phyloP scores from a whole-genome alignment of 345 rosid species.

The Toxicodendron radicans region DNA sequence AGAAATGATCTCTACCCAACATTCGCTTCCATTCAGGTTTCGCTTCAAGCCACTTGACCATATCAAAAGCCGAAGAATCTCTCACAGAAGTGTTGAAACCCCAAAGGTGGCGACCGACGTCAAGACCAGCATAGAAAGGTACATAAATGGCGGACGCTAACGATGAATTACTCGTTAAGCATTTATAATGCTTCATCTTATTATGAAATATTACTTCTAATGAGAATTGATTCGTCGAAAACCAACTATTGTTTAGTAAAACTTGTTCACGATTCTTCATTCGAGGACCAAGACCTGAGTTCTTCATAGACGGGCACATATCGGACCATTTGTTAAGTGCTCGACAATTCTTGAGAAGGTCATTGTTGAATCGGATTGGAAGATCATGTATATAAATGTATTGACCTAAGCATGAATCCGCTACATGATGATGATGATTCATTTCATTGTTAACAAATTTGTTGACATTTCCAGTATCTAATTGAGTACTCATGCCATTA shows the following conservation, averaged over 20 bases:
- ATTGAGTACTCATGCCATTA: background rate
- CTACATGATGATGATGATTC: background rate
- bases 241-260: conserved; percentile 30
- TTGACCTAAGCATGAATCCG: conserved; percentile 38
- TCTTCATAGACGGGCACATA: conserved; percentile 46
- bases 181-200: conserved; percentile 51
- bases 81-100: conserved; percentile 36
- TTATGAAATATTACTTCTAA: conserved; percentile 55
- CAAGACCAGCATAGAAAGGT: conserved; percentile 56
- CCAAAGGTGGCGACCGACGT: conserved; percentile 50
- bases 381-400: conserved; percentile 49
- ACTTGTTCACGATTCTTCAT: conserved; percentile 20
- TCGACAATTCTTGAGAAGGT: conserved; percentile 39
- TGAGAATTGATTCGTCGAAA: conserved; percentile 52
- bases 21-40: conserved; percentile 50
- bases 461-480: conserved; percentile 5
- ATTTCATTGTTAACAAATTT: background rate
- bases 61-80: conserved; percentile 38
- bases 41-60: conserved; percentile 35
- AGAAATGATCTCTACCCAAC: conserved; percentile 62
- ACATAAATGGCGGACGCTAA: conserved; percentile 52
- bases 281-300: conserved; percentile 50
- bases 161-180: conserved; percentile 51
- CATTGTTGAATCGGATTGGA: conserved; percentile 48
- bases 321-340: conserved; percentile 40